Percentiles rank a stretch among this genome's conserved stretches.
Conservation (phyloP, 2,329 filamentous ascomycete genomes). For the Didymella lethalis region DNA sequence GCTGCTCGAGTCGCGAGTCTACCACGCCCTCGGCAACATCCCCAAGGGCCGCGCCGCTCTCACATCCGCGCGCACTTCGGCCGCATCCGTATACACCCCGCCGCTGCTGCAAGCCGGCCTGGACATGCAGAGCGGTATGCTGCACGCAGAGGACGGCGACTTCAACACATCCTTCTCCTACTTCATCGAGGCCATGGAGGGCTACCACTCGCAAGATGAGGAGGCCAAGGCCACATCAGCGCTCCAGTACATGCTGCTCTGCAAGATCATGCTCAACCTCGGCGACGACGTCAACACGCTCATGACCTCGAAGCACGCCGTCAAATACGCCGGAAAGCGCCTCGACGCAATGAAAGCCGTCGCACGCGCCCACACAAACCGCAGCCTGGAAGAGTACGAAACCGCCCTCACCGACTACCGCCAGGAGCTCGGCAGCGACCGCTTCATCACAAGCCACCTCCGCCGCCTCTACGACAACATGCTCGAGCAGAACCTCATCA, state of each 20-base stretch:
- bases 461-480: conserved; percentile 96
- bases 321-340: conserved; percentile 94
- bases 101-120: conserved; percentile 93
- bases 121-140: conserved; percentile 99
- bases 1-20: conserved; percentile 93
- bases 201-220: conserved; percentile 94
- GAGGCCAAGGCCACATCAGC: conserved; percentile 90
- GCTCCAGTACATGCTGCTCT: conserved; percentile 98
- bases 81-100: conserved; percentile 96
- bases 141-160: conserved; percentile 97
- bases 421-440: conserved; percentile 90
- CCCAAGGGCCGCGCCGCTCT: conserved; percentile 94
- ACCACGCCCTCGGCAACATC: conserved; percentile 96
- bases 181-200: conserved; percentile 98
- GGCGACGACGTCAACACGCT: conserved; percentile 95
- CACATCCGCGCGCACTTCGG: conserved; percentile 91
- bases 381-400: conserved; percentile 97
- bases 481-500: conserved; percentile 99
- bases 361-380: conserved; percentile 91
- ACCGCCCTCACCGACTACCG: conserved; percentile 87
- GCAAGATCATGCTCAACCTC: conserved; percentile 99
- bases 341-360: conserved; percentile 99
- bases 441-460: conserved; percentile 96
- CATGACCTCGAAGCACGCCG: conserved; percentile 94
- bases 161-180: conserved; percentile 99